Conservation (phyloP, 2,329 filamentous ascomycete genomes). For the Exophiala calicioides region DNA sequence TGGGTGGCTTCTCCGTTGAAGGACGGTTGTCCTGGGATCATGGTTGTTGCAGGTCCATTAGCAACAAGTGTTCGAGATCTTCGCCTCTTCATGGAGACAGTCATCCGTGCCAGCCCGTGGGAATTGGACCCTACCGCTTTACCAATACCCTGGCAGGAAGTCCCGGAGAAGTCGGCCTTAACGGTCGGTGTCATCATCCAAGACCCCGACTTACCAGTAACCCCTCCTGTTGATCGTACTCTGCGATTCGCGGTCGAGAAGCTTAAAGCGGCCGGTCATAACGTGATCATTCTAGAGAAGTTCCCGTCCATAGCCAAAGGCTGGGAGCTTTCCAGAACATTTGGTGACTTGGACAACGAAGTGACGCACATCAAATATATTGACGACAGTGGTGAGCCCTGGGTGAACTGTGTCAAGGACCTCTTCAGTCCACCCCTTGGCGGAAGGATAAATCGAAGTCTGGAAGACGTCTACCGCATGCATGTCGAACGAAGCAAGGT, state of each 20-base stretch:
- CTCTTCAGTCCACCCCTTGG: too few relatives aligned
- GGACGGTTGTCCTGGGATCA: slow-evolving; percentile 53
- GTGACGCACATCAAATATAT: neutral
- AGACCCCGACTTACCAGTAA: slow-evolving; percentile 38
- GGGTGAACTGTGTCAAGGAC: too few relatives aligned
- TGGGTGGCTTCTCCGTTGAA: slow-evolving; percentile 52
- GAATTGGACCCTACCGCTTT: slow-evolving; percentile 50
- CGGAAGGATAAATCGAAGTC: too few relatives aligned
- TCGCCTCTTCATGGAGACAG: slow-evolving; percentile 35
- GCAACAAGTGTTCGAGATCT: slow-evolving; percentile 35
- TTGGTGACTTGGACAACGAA: neutral
- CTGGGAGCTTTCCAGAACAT: neutral
- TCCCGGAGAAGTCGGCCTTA: slow-evolving; percentile 27
- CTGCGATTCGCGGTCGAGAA: slow-evolving; percentile 41
- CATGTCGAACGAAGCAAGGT: too few relatives aligned
- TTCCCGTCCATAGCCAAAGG: slow-evolving; percentile 1
- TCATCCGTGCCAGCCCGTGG: slow-evolving; percentile 43
- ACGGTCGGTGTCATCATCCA: slow-evolving; percentile 44
- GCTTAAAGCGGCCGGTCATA: slow-evolving; percentile 42
- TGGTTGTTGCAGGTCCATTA: slow-evolving; percentile 47
- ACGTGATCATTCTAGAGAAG: slow-evolving; percentile 47
- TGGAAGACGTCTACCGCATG: too few relatives aligned
- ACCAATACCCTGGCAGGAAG: slow-evolving; percentile 52
- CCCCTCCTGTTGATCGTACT: slow-evolving; percentile 42
- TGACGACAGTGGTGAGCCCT: neutral